Conservation (phyloP, 345 rosid genomes). For the Microcos paniculata region DNA sequence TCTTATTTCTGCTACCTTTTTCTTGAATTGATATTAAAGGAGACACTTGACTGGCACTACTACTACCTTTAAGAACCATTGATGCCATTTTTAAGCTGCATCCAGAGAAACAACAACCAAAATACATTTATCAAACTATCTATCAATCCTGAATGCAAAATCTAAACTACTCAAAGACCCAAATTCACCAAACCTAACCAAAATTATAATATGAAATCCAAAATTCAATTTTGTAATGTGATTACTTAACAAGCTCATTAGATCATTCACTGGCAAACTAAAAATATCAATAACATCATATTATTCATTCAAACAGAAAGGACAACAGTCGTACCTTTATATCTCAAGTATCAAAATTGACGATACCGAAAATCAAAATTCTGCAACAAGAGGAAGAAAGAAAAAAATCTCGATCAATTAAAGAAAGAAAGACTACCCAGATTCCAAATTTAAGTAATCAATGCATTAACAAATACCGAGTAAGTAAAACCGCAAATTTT, state of each 20-base stretch:
- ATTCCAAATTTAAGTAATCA: constrained; percentile 14
- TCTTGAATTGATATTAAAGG: constrained; percentile 61
- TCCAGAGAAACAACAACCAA: constrained; percentile 5
- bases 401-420: constrained; percentile 22
- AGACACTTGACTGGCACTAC: constrained; percentile 39
- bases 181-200: constrained; percentile 9
- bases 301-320: background rate
- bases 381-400: background rate
- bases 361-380: constrained; percentile 1
- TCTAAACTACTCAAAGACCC: constrained; percentile 6
- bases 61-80: constrained; percentile 53
- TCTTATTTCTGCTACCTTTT: constrained; percentile 84
- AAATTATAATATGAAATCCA: background rate
- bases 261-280: constrained; percentile 20
- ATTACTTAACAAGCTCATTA: constrained; percentile 10
- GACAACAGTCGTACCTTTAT: background rate
- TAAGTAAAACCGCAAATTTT: constrained; percentile 3
- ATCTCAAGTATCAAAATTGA: constrained; percentile 17
- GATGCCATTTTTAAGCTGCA: constrained; percentile 65
- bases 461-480: constrained; percentile 17
- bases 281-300: constrained; percentile 10
- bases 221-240: constrained; percentile 5
- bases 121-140: constrained; percentile 16
- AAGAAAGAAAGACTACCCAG: background rate
- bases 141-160: constrained; percentile 16